A percentile compares a stretch with the other conserved stretches of the same genome.
Conservation (phyloP, 352 stramenopile species). For the Blastocystis sp. region DNA sequence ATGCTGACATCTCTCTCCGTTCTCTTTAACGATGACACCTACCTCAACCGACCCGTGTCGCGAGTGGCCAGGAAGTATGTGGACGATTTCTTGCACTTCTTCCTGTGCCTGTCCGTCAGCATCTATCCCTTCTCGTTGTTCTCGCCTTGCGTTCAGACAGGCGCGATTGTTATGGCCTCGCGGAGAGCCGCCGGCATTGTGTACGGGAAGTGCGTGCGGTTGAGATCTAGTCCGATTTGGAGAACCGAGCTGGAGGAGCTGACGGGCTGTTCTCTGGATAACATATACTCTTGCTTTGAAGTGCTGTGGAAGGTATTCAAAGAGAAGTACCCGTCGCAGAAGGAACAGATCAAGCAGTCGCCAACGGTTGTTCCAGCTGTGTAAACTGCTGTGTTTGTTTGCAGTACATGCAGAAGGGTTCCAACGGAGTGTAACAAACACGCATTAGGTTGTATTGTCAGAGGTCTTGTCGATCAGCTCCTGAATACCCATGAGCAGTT, state of each 20-base stretch:
- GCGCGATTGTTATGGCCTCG: slow-evolving; percentile 15
- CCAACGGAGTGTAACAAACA: slow-evolving; percentile 1
- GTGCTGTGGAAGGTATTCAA: slow-evolving; percentile 52
- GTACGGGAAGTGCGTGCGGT: not conserved
- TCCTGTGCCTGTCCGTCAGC: slow-evolving; percentile 17
- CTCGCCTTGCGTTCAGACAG: slow-evolving; percentile 2
- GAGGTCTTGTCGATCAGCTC: slow-evolving; percentile 39
- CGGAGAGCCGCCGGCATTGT: slow-evolving; percentile 5
- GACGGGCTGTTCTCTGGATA: not conserved
- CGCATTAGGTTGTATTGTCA: not conserved
- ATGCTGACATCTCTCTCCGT: slow-evolving; percentile 9
- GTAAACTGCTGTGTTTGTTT: slow-evolving; percentile 45
- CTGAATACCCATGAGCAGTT: slow-evolving; percentile 37
- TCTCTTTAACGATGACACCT: slow-evolving; percentile 40
- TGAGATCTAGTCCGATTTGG: slow-evolving; percentile 9
- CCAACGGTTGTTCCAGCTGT: slow-evolving; percentile 12
- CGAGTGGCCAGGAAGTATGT: not conserved
- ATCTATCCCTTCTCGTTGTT: slow-evolving; percentile 9
- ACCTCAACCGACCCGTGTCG: no score
- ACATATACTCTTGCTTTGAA: slow-evolving; percentile 7
- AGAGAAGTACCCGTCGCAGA: slow-evolving; percentile 16
- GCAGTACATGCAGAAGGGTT: not conserved
- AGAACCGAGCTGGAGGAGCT: slow-evolving; percentile 22
- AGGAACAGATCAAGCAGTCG: not conserved
- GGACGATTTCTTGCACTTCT: slow-evolving; percentile 43